Evolutionary conservation across 495 filamentous ascomycete species (phyloP).

Genomic region (Hypoxylon lenormandii): DNA sequence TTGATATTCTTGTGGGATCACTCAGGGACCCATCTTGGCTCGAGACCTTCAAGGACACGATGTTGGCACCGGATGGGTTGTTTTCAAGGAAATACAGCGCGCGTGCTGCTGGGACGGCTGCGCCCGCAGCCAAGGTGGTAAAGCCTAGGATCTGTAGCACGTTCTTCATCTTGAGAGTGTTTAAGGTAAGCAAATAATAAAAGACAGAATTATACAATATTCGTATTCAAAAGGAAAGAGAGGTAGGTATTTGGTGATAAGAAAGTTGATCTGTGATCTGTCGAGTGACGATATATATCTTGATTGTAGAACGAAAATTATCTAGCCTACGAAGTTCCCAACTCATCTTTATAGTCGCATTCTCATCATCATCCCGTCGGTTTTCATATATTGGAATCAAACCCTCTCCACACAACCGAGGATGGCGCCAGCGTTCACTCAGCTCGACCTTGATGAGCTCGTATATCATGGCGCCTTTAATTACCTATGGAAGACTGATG

Average conservation of each 20-base stretch:
- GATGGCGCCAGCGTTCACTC: not conserved
- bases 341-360: constrained; percentile 1
- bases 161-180: not conserved
- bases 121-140: constrained; percentile 9
- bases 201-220: not conserved
- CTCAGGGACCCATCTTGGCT: constrained; percentile 45
- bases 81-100: constrained; percentile 53
- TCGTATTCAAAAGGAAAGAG: not conserved
- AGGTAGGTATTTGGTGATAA: not conserved
- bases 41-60: constrained; percentile 45
- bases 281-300: not conserved
- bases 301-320: not conserved
- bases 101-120: constrained; percentile 1
- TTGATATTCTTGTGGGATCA: constrained; percentile 42
- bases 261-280: not conserved
- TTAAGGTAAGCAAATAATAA: not conserved
- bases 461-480: not conserved
- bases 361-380: not conserved
- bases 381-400: not conserved
- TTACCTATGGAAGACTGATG: not conserved
- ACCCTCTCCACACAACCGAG: not conserved
- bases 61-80: constrained; percentile 45
- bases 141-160: constrained; percentile 19
- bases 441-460: not conserved
- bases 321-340: not conserved